Evolutionary conservation across 1,284 basidiomycete species (phyloP), one percentile per base, ranked within the genome.

Genomic region (Cerioporus squamosus): DNA sequence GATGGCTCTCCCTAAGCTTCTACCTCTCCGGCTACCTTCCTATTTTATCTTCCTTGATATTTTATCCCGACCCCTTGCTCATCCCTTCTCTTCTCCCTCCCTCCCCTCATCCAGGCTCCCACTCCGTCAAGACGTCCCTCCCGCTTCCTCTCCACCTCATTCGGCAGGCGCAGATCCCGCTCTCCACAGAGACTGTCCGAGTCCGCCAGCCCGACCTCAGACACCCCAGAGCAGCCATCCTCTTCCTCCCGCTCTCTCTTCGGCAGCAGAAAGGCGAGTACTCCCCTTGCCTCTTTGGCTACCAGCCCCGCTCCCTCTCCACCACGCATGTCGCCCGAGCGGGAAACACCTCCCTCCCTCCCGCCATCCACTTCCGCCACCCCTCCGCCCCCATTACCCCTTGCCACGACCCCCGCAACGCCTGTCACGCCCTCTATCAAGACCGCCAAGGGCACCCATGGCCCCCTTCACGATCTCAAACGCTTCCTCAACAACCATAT

Each of bases 401-500:
- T 36, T 36, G 33, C 33, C 6, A 57, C 49, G 5, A 54, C 62
- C 18, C 64, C 58, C 33, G 43, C 62, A 17, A 57, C 62, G 15
- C 63, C 49, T 36, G 56, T 55, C 18, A 48, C 58, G 22, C 55
- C 62, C 17, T 42, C 56, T 5, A 46, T 61, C 57, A 73, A 68
- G 66, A 61, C 62, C 26, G 51, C 58, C 22, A 75, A 72, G 63
- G 15, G 17, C 4, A 77, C 82, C 57, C 81, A 82, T 61, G 87
- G 92, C 0, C 90, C 93, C 3, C 82, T 97, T 50, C 87, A 93
- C 75, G 95, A 97, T 74, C 85, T 97, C 66, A 94, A 94, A 70
- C 90, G 94, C 31, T 96, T 97, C 79, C 83, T 97, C 61, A 93
- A 95, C 75, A 86, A 93, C 74, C 93, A 95, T 75, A 89, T 95